A percentile compares a stretch with the other conserved stretches of the same genome.
These are phyloP conservation scores for Petunia secreta DNA, from an alignment of 257 asterid species.

Conservation along the genomic window DNA sequence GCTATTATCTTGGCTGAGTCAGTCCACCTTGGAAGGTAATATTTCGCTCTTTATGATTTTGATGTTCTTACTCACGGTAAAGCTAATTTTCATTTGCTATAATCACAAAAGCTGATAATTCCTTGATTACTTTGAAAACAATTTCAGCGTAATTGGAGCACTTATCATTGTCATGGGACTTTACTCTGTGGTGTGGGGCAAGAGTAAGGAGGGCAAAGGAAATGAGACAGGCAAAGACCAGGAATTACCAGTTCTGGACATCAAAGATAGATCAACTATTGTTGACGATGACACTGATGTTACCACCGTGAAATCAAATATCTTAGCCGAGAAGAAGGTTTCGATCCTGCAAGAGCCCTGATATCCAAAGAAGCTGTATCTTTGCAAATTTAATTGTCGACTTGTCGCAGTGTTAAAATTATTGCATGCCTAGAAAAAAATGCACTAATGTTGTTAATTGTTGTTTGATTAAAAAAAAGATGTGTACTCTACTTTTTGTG, in stretches of 20 bases:
- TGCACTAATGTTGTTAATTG: conserved; percentile 19
- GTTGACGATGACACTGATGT: conserved; percentile 14
- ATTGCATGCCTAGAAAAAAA: conserved; percentile 1
- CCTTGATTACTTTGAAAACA: background rate
- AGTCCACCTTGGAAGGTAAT: conserved; percentile 81
- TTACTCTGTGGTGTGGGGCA: conserved; percentile 84
- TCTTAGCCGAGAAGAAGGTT: conserved; percentile 5
- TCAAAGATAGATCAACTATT: conserved; percentile 24
- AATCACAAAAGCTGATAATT: background rate
- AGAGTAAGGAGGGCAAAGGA: conserved; percentile 55
- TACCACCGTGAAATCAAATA: background rate
- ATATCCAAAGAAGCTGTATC: background rate
- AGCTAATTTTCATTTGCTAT: background rate
- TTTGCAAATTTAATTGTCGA: conserved; percentile 14
- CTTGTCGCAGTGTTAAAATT: conserved; percentile 17
- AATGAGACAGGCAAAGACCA: conserved; percentile 32
- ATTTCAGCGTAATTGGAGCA: conserved; percentile 76
- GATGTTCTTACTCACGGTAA: background rate
- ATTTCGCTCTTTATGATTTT: background rate
- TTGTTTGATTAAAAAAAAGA: background rate
- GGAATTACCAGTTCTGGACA: conserved; percentile 46
- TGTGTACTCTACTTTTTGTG: conserved; percentile 22
- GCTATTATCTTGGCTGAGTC: conserved; percentile 70
- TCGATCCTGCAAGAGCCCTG: background rate
- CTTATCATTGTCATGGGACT: conserved; percentile 67